Conservation (phyloP, 2,329 filamentous ascomycete species). For the Alternaria conjuncta region DNA sequence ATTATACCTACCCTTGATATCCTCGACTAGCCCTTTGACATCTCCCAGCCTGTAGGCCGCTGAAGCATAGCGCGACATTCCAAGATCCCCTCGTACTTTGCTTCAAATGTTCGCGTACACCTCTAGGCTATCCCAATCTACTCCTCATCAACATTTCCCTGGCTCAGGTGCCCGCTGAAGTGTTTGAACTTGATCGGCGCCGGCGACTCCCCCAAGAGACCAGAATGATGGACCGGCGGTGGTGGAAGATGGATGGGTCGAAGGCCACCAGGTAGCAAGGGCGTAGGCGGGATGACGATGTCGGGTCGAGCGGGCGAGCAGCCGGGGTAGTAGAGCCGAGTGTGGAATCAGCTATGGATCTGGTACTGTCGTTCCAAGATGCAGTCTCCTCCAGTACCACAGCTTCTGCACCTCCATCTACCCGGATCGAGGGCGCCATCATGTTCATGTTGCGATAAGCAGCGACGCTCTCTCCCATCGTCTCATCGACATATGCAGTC, state of each 20-base stretch:
- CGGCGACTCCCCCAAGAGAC: constrained; percentile 11
- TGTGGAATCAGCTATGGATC: not conserved
- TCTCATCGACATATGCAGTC: constrained; percentile 1
- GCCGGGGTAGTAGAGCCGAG: not conserved
- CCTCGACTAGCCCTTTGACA: not conserved
- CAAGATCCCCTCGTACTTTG: not conserved
- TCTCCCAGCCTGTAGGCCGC: not conserved
- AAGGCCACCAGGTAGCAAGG: constrained; percentile 1
- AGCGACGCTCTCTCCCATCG: not conserved
- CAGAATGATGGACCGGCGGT: not conserved
- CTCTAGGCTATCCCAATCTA: not conserved
- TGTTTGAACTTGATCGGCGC: not conserved
- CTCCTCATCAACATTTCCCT: not conserved
- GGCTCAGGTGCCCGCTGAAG: not conserved
- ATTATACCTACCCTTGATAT: not conserved
- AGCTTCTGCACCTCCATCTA: not conserved
- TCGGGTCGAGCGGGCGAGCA: not conserved
- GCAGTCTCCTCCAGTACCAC: not conserved
- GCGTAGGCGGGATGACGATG: constrained; percentile 4
- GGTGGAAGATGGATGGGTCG: not conserved
- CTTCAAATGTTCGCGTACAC: not conserved
- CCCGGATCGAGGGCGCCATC: not conserved
- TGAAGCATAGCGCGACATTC: not conserved
- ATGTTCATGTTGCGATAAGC: not conserved
- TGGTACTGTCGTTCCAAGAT: not conserved